These are phyloP conservation scores for Dimargaris xerosporica DNA, from an alignment of 192 early-diverging fungal species.

Conservation along the genomic window DNA sequence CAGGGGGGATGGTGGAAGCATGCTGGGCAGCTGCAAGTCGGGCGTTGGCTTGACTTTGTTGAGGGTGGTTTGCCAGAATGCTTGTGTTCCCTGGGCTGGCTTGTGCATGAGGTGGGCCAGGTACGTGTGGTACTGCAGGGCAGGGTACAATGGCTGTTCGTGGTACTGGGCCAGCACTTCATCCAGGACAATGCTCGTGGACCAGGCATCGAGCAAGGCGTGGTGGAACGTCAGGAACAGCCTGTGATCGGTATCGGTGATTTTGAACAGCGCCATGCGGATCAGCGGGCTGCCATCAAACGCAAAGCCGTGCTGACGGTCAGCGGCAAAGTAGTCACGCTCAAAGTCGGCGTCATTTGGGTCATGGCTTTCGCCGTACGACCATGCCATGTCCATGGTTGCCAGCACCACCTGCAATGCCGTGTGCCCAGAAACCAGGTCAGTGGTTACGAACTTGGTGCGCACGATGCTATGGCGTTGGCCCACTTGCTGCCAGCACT, in stretches of 20 bases:
- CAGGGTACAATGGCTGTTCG: background rate
- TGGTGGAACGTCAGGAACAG: conserved; percentile 6
- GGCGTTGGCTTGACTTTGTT: background rate
- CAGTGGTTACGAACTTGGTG: background rate
- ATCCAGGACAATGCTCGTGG: background rate
- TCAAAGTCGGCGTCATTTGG: background rate
- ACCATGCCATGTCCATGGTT: background rate
- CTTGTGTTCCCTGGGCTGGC: background rate
- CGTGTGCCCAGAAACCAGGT: background rate
- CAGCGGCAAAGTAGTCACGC: background rate
- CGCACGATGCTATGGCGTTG: background rate
- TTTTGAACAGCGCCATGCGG: background rate
- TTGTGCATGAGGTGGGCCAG: background rate
- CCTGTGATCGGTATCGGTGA: background rate
- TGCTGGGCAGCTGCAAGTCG: background rate
- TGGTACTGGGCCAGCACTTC: background rate
- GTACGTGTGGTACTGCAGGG: background rate
- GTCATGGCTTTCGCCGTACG: background rate
- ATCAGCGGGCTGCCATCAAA: background rate
- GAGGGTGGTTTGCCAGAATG: background rate
- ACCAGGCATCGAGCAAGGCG: conserved; percentile 7
- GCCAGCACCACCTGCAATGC: background rate
- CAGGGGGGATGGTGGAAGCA: too few relatives aligned
- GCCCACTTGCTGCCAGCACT: background rate
- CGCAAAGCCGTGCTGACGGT: background rate